Evolutionary conservation across 352 stramenopile genomes (phyloP), one percentile per base, ranked within the genome.

Genomic region (Globisporangium mamillatum): DNA sequence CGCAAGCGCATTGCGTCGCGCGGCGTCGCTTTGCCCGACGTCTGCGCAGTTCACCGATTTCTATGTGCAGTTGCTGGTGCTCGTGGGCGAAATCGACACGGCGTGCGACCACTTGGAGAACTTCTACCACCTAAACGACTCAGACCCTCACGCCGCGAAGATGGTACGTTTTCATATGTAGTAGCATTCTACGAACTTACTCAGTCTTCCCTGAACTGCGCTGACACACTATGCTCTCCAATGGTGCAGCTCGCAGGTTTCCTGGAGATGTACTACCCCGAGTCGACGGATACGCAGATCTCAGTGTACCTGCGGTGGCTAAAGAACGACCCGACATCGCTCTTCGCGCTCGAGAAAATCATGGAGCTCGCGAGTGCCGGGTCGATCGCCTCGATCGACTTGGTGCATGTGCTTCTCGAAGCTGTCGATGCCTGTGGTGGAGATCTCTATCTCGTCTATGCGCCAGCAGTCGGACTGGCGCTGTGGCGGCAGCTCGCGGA

Each of bases 101-200:
- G 88, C 85, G 4, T 91, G 80, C 20, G 85, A 95, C 70, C 86
- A 86, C 50, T 67, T 95, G 10, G 88, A 95, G 56, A 72, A 86
- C 25, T 92, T 88, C 34, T 91, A 88, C 66, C 77, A 89, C 41
- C 65, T 70, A 50, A 80, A 92, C 46, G 74, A 75, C 25, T 50
- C 71, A 2, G 77, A 93, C 61, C 85, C 86, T 2, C 87, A 93
- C 55, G 84, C 75, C 18, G 66, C 80, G 38, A 76, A 77, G 72
- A 89, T 95, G 87, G 87, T 94, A 32, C 20, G 20, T 25, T 56
- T 58, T 56, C 4, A 20, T 54, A 1, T 14, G 44, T 57, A 34
- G 22, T 48, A 22, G 10, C 12, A 12, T 44, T 44, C 36, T 44
- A 18, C 12, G 10, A 16, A 18, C 10, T 44, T 44, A 44, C 36